Conservation (phyloP, 2,329 filamentous ascomycete species). For the Polytolypa hystricis region DNA sequence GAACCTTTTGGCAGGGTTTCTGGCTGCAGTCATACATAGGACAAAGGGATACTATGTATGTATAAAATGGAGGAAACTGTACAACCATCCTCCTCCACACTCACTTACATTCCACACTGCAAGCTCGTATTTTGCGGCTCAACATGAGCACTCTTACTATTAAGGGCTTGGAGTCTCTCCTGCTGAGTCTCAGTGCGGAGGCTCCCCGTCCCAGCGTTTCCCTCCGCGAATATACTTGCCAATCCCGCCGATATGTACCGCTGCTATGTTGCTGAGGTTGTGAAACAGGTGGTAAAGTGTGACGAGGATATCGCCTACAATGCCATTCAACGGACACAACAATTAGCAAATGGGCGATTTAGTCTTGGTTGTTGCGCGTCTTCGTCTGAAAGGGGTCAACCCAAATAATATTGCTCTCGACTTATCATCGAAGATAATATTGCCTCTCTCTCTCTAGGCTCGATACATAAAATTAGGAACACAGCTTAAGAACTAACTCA, state of each 20-base stretch:
- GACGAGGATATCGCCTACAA: constrained; percentile 61
- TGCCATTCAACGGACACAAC: constrained; percentile 65
- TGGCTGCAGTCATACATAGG: neutral
- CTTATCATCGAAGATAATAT: constrained; percentile 1
- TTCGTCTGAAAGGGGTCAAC: constrained; percentile 56
- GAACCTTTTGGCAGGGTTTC: neutral
- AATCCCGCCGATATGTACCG: constrained; percentile 76
- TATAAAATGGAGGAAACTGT: neutral
- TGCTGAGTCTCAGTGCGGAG: constrained; percentile 15
- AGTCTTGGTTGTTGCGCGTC: constrained; percentile 64
- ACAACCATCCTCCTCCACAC: neutral
- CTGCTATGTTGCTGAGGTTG: constrained; percentile 58
- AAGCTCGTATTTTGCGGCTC: neutral
- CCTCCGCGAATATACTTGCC: constrained; percentile 52
- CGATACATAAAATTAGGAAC: neutral
- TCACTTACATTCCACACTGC: neutral
- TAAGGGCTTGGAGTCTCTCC: constrained; percentile 16
- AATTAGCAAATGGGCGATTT: constrained; percentile 76
- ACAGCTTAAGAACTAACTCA: neutral
- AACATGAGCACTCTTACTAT: constrained; percentile 11
- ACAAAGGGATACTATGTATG: neutral
- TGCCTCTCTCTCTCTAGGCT: neutral
- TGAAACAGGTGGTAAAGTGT: constrained; percentile 59
- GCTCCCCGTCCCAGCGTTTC: constrained; percentile 21
- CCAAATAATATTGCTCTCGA: neutral